These are phyloP conservation scores for Intubia oerlemansii DNA, from an alignment of 2,329 filamentous ascomycete genomes.

Conservation along the genomic window DNA sequence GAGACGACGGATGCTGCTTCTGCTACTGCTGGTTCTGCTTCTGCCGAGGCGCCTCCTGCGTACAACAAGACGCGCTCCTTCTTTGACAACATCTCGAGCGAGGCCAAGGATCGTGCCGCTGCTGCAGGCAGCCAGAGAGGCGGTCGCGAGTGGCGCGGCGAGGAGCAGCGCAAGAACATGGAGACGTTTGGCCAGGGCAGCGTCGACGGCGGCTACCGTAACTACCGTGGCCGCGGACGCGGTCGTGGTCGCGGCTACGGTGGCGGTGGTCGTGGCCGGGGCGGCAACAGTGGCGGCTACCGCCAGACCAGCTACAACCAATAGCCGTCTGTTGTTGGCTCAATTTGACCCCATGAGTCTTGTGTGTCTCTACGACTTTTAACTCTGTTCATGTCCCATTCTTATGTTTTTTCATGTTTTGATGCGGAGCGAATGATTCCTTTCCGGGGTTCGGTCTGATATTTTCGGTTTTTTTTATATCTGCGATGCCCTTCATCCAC, in stretches of 20 bases:
- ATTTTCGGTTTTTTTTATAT: too few relatives aligned
- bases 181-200: conserved; percentile 96
- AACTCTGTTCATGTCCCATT: too few relatives aligned
- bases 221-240: conserved; percentile 59
- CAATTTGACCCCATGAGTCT: too few relatives aligned
- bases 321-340: too few relatives aligned
- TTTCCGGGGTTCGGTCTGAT: too few relatives aligned
- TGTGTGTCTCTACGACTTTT: too few relatives aligned
- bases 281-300: conserved; percentile 6
- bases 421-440: too few relatives aligned
- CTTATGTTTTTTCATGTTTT: too few relatives aligned
- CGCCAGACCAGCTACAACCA: conserved; percentile 5
- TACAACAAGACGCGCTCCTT: conserved; percentile 87
- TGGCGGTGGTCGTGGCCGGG: conserved; percentile 16
- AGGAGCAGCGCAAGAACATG: conserved; percentile 20
- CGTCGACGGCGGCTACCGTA: conserved; percentile 60
- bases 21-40: background rate
- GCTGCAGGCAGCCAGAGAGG: conserved; percentile 45
- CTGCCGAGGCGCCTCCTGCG: conserved; percentile 20
- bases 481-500: too few relatives aligned
- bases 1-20: too few relatives aligned
- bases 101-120: conserved; percentile 72
- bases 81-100: conserved; percentile 96
- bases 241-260: conserved; percentile 38
- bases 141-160: conserved; percentile 19